These are phyloP conservation scores for Fusarium tricinctum DNA, from an alignment of 2,329 filamentous ascomycete species.

Conservation along the genomic window DNA sequence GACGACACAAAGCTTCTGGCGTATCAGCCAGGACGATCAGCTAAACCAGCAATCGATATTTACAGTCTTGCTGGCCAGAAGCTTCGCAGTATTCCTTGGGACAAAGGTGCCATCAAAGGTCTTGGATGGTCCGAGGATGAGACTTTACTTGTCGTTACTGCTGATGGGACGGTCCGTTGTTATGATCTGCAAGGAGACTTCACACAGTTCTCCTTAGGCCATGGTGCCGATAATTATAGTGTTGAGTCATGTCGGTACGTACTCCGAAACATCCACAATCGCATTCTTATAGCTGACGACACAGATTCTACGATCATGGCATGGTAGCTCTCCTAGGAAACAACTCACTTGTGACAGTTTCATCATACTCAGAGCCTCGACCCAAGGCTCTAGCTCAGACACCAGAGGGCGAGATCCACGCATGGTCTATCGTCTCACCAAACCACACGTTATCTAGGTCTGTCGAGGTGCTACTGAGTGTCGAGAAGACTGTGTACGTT, in stretches of 20 bases:
- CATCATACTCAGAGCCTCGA: constrained; percentile 89
- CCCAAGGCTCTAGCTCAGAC: constrained; percentile 84
- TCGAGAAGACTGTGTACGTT: constrained; percentile 85
- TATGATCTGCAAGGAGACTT: constrained; percentile 97
- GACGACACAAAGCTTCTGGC: constrained; percentile 88
- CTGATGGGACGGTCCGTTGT: constrained; percentile 90
- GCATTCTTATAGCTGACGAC: constrained; percentile 27
- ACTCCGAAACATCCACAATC: neutral
- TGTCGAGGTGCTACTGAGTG: constrained; percentile 90
- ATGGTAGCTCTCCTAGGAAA: constrained; percentile 93
- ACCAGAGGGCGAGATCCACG: constrained; percentile 83
- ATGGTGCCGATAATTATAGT: constrained; percentile 88
- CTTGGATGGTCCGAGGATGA: constrained; percentile 98
- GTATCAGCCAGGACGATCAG: constrained; percentile 77
- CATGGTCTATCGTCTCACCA: constrained; percentile 91
- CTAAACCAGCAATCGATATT: constrained; percentile 90
- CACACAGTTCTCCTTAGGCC: constrained; percentile 90
- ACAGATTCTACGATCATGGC: constrained; percentile 85
- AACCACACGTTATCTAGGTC: constrained; percentile 90
- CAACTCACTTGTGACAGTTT: constrained; percentile 88
- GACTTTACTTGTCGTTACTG: constrained; percentile 86
- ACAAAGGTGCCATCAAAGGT: constrained; percentile 87
- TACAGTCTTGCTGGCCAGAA: constrained; percentile 94
- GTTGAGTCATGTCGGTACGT: constrained; percentile 81
- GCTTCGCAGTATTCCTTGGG: constrained; percentile 89